phyloP scores from a whole-genome alignment of 1,284 basidiomycete species.

The Ustilago trichophora region DNA sequence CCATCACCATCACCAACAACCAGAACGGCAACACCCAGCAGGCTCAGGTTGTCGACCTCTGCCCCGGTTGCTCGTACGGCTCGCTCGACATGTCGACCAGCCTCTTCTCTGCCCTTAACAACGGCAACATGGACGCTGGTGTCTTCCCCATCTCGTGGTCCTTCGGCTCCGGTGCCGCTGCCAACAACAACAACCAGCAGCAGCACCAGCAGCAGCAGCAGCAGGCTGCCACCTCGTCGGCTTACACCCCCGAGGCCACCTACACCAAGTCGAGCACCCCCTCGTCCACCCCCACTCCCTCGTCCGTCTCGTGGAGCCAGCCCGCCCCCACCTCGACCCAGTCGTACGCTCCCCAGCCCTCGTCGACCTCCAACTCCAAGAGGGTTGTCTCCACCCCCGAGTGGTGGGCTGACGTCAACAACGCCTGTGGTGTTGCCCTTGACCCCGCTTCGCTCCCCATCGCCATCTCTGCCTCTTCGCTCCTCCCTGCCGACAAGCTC shows the following conservation, averaged over 20 bases:
- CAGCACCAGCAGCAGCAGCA: constrained; percentile 32
- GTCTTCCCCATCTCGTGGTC: constrained; percentile 62
- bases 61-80: constrained; percentile 76
- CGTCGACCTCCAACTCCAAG: constrained; percentile 31
- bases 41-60: constrained; percentile 77
- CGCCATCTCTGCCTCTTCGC: constrained; percentile 43
- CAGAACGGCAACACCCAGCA: constrained; percentile 72
- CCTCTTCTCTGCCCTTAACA: constrained; percentile 72
- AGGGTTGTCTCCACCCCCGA: constrained; percentile 46
- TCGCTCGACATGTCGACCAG: constrained; percentile 80
- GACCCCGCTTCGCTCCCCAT: constrained; percentile 38
- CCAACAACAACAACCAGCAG: constrained; percentile 42
- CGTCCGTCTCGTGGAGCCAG: constrained; percentile 7
- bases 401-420: constrained; percentile 43
- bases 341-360: constrained; percentile 32
- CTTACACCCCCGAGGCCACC: constrained; percentile 21
- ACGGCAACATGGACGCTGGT: constrained; percentile 59
- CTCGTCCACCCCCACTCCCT: constrained; percentile 19
- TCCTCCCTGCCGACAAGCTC: constrained; percentile 42
- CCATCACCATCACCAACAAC: constrained; percentile 74
- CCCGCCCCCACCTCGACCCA: constrained; percentile 16
- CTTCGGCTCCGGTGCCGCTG: constrained; percentile 34
- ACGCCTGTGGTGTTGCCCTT: constrained; percentile 33
- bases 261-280: constrained; percentile 12
- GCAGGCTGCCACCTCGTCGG: constrained; percentile 28